Conservation (phyloP, 768 basidiomycete species). For the Pulveroboletus sp. region DNA sequence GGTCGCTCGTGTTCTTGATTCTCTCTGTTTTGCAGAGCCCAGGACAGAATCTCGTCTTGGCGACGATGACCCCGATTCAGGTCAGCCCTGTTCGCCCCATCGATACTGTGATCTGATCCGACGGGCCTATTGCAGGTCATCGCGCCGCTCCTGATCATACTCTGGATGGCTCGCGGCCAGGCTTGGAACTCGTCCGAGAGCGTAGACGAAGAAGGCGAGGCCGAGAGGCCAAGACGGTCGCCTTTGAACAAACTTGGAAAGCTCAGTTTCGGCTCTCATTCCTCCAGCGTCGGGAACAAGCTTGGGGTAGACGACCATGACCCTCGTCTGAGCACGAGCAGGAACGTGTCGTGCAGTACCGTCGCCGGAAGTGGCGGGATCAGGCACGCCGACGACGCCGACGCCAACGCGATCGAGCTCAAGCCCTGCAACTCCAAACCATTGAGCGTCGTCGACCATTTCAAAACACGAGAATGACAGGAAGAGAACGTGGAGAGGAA, state of each 20-base stretch:
- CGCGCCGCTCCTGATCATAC: conserved; percentile 24
- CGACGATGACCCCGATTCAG: conserved; percentile 23
- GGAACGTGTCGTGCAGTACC: conserved; percentile 11
- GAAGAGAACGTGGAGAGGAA: not conserved
- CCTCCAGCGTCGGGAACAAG: not conserved
- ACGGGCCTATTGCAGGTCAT: conserved; percentile 16
- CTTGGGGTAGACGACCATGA: not conserved
- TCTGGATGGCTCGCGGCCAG: conserved; percentile 21
- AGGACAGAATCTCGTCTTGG: conserved; percentile 19
- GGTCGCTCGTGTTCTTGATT: conserved; percentile 24
- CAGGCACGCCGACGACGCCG: not conserved
- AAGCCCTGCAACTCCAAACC: conserved; percentile 4
- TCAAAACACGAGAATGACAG: not conserved
- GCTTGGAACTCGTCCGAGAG: conserved; percentile 11
- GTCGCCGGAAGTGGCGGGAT: not conserved
- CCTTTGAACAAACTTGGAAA: not conserved
- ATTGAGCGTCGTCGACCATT: conserved; percentile 2
- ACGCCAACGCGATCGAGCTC: conserved; percentile 11
- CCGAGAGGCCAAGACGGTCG: not conserved
- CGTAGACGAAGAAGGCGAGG: not conserved
- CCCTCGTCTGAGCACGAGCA: not conserved
- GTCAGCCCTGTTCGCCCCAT: no score
- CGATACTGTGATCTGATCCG: no score
- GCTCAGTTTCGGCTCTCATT: conserved; percentile 10
- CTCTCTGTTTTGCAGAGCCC: conserved; percentile 14